Evolutionary conservation across 1,284 basidiomycete species (phyloP), one percentile per base, ranked within the genome.

Genomic region (Melampsora larici-populina): DNA sequence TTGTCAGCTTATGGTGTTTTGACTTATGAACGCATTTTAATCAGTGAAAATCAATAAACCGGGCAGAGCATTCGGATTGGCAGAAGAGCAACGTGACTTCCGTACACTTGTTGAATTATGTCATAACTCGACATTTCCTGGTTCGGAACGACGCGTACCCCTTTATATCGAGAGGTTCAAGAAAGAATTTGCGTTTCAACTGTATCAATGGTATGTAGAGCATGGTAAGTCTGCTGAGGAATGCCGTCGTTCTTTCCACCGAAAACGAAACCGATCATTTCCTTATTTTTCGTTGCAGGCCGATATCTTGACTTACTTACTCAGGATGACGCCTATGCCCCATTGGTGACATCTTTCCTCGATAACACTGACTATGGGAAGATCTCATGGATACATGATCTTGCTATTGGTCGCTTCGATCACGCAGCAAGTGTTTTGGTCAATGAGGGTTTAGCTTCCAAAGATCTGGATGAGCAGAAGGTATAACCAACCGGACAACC

Each of bases 361-460:
- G 67, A 43, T 58, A n/a, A 29, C 9, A 65, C 75, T 67, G 78
- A 78, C n/a, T 78, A 78, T 46, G 75, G 62, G 40, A 78, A 75
- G 15, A 70, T 86, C 46, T 91, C 92, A 0, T 99, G 96, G 97
- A 86, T 98, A 62, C 92, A 98, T 83, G 90, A 97, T 83, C 85
- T 98, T 62, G 89, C 89, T 0, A 89, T 90, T 79, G 86, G 86
- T 26, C 86, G 89, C 51, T 92, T 89, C 82, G 88, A 87, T 9
- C 84, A 86, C 3, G 93, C 93, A 1, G 89, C 90, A 0, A 81
- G 84, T 21, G 87, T 90, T 15, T 86, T 98, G 51, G 84, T 90
- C 33, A 81, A 82, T 21, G 92, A 91, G 79, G 87, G 91, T 5
- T 84, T 86, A 18, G 82, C 84, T 29, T 89, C 89, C 7, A 84